phyloP scores from a whole-genome alignment of 805 yeast species.

The Wickerhamiella brachini region DNA sequence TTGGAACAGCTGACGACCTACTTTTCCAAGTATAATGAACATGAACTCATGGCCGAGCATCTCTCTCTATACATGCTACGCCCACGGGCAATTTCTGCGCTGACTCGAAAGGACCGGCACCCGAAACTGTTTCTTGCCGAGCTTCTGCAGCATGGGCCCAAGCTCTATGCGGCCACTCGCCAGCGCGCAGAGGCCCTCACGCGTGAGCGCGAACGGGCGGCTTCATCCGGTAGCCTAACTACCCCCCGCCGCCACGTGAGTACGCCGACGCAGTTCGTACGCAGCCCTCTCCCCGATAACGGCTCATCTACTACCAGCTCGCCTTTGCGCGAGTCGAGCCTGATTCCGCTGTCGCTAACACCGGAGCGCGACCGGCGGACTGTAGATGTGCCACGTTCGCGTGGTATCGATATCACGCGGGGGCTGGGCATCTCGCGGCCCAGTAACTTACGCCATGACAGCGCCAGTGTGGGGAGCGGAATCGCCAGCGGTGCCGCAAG shows the following conservation, averaged over 20 bases:
- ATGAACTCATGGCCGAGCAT: constrained; percentile 9
- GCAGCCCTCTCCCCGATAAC: background rate
- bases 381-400: constrained; percentile 1
- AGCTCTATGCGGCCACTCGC: constrained; percentile 12
- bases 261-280: background rate
- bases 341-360: constrained; percentile 4
- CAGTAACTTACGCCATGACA: background rate
- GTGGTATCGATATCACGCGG: background rate
- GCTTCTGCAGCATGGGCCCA: constrained; percentile 14
- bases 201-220: constrained; percentile 1
- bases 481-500: background rate
- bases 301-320: background rate
- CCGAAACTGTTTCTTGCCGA: constrained; percentile 18
- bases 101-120: constrained; percentile 20
- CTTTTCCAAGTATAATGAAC: constrained; percentile 4
- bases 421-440: constrained; percentile 4
- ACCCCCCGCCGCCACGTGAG: background rate
- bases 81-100: constrained; percentile 21
- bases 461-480: background rate
- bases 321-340: constrained; percentile 3
- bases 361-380: constrained; percentile 11
- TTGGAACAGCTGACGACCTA: constrained; percentile 14
- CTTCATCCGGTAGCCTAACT: background rate
- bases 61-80: constrained; percentile 19
- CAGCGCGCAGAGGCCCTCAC: constrained; percentile 8